Percentiles rank a stretch among this genome's conserved stretches.
Evolutionary conservation across 176 grass and related monocot species (phyloP).

Genomic region (Aegilops tauschii): DNA sequence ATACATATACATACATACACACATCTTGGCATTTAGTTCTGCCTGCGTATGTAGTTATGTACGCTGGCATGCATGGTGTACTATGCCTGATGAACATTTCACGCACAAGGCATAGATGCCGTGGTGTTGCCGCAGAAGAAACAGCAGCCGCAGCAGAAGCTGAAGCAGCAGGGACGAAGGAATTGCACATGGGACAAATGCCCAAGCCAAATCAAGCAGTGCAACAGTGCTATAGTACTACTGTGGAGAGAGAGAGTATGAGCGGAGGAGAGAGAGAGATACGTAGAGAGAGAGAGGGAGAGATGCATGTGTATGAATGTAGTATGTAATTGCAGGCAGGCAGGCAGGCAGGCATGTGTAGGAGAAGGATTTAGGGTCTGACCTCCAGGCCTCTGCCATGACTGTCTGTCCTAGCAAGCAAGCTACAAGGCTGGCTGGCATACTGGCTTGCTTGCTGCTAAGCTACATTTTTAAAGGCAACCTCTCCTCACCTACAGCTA

Average conservation of each 20-base stretch:
- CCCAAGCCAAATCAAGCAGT: constrained; percentile 22
- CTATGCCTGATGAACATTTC: constrained; percentile 16
- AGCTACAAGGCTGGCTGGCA: neutral
- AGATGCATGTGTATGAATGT: constrained; percentile 13
- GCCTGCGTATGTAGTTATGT: neutral
- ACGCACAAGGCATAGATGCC: constrained; percentile 10
- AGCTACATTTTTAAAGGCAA: constrained; percentile 29
- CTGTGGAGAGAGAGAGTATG: too few species aligned
- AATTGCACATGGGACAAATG: constrained; percentile 40
- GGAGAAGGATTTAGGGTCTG: constrained; percentile 62
- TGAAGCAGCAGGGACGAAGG: constrained; percentile 30
- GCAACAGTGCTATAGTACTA: neutral
- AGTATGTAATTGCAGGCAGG: neutral
- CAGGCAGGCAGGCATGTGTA: constrained; percentile 16
- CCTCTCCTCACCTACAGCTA: neutral
- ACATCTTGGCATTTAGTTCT: constrained; percentile 28
- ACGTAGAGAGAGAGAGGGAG: neutral
- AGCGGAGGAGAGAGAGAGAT: neutral
- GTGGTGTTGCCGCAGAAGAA: constrained; percentile 42
- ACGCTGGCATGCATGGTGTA: neutral
- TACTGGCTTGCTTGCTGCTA: neutral
- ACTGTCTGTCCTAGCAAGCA: constrained; percentile 25
- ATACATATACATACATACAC: constrained; percentile 24
- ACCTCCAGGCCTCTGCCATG: constrained; percentile 41
- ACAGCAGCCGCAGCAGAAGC: constrained; percentile 32